Percentiles rank a stretch among this genome's conserved stretches.
phyloP scores from a whole-genome alignment of 2,329 filamentous ascomycete species.

The Pseudopyricularia javanii region DNA sequence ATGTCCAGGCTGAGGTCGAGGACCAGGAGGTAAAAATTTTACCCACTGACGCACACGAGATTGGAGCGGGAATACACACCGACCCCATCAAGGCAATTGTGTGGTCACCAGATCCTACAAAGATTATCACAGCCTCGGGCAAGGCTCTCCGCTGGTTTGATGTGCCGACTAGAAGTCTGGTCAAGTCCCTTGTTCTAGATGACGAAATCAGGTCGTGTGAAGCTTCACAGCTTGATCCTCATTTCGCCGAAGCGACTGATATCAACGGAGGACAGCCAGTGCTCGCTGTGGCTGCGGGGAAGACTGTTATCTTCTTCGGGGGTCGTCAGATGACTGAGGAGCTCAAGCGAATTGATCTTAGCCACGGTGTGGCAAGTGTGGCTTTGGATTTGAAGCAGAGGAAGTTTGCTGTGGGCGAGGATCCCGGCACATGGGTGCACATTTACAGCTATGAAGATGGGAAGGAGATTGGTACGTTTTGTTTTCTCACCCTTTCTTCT shows the following conservation, averaged over 20 bases:
- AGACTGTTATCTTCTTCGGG: slow-evolving; percentile 86
- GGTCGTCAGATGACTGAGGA: slow-evolving; percentile 55
- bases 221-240: slow-evolving; percentile 56
- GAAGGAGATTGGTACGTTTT: slow-evolving; percentile 55
- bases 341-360: slow-evolving; percentile 69
- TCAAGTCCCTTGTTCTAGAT: slow-evolving; percentile 68
- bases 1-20: slow-evolving; percentile 38
- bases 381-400: slow-evolving; percentile 71
- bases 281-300: slow-evolving; percentile 85
- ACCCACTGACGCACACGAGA: slow-evolving; percentile 64
- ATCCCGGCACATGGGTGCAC: slow-evolving; percentile 90
- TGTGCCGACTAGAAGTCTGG: slow-evolving; percentile 60
- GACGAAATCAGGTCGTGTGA: slow-evolving; percentile 87
- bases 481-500: background rate
- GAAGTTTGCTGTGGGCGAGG: slow-evolving; percentile 81
- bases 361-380: slow-evolving; percentile 82
- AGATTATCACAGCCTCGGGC: slow-evolving; percentile 83
- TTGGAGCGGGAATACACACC: slow-evolving; percentile 71
- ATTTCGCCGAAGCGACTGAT: slow-evolving; percentile 45
- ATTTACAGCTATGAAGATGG: slow-evolving; percentile 83
- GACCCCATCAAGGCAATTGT: slow-evolving; percentile 93
- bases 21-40: slow-evolving; percentile 34
- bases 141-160: slow-evolving; percentile 94
- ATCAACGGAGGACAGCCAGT: slow-evolving; percentile 59
- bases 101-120: slow-evolving; percentile 81